A percentile compares a stretch with the other conserved stretches of the same genome.
These are phyloP conservation scores for Dioscorea zingiberensis DNA, from an alignment of 106 monocot genomes.

Conservation along the genomic window DNA sequence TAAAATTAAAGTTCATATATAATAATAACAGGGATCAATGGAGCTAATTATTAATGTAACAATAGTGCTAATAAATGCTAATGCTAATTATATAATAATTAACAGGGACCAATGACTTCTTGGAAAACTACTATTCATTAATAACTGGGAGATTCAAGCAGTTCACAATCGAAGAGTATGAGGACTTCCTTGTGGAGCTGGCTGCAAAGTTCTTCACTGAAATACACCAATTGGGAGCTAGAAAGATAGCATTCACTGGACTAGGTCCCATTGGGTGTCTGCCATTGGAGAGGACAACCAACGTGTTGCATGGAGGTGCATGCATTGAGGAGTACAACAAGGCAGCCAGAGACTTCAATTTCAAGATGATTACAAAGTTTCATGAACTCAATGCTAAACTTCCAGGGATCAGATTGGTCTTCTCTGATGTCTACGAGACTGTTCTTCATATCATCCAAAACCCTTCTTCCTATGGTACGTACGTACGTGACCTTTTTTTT, in stretches of 20 bases:
- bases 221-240: slow-evolving; percentile 40
- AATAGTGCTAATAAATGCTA: too few relatives aligned
- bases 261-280: slow-evolving; percentile 61
- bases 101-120: slow-evolving; percentile 77
- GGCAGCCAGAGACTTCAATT: slow-evolving; percentile 35
- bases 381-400: slow-evolving; percentile 19
- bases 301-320: not conserved
- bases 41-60: too few relatives aligned
- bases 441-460: slow-evolving; percentile 23
- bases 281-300: slow-evolving; percentile 36
- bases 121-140: slow-evolving; percentile 70
- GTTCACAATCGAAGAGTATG: slow-evolving; percentile 41
- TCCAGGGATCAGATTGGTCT: slow-evolving; percentile 21
- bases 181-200: slow-evolving; percentile 35
- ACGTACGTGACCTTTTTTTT: not conserved
- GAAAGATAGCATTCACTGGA: slow-evolving; percentile 42
- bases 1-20: too few relatives aligned
- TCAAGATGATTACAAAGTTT: slow-evolving; percentile 22
- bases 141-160: slow-evolving; percentile 21
- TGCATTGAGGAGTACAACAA: slow-evolving; percentile 44
- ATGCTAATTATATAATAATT: too few relatives aligned
- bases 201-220: slow-evolving; percentile 27
- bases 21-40: too few relatives aligned
- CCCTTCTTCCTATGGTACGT: slow-evolving; percentile 46
- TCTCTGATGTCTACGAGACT: slow-evolving; percentile 18